Evolutionary conservation across 495 filamentous ascomycete species (phyloP), one percentile per base, ranked within the genome.

Genomic region (Lasiosphaeria ovina): DNA sequence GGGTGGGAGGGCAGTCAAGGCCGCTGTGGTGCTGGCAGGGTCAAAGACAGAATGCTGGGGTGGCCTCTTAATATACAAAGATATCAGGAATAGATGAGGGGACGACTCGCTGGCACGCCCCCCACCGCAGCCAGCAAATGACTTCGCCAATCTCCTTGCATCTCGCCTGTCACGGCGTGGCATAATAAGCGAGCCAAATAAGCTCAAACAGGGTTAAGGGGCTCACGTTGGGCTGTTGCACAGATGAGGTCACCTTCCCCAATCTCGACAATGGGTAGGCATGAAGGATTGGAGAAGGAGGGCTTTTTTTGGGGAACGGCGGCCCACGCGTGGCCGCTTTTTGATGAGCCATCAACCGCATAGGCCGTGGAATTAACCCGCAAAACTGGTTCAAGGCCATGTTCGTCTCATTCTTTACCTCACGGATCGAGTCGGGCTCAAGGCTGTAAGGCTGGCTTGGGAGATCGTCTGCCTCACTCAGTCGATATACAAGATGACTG

Each of bases 101-200:
- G 17, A 47, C 54, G 47, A 34, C 54, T 34, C 33, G 54, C 54
- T 17, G 40, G 54, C 36, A 47, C 6, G 34, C 55, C 55, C 33
- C 44, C 55, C 44, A 36, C 44, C 16, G 35, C 36, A 6, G 44
- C 16, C 12, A 34, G 6, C 58, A 44, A 60, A 54, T 47, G 58
- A 42, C 49, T 36, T 60, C 58, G 49, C 58, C 51, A 47, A 54
- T 53, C 57, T 59, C 38, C 42, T 57, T 32, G 54, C 38, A 52
- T 52, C 50, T 52, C 17, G 50, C 24, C 50, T n/a, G 50, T 35
- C 50, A 47, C 50, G 50, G 50, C 50, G 31, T 33, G 31, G 31
- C 31, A 34, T 9, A 40, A 56, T 32, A 35, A 56, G 24, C 54
- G 54, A 52, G 50, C 50, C 7, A 52, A 35, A 52, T 35, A 35